Percentiles rank a stretch among this genome's conserved stretches.
Conservation (phyloP, 306 rosid species). For the Amphicarpaea edgeworthii region DNA sequence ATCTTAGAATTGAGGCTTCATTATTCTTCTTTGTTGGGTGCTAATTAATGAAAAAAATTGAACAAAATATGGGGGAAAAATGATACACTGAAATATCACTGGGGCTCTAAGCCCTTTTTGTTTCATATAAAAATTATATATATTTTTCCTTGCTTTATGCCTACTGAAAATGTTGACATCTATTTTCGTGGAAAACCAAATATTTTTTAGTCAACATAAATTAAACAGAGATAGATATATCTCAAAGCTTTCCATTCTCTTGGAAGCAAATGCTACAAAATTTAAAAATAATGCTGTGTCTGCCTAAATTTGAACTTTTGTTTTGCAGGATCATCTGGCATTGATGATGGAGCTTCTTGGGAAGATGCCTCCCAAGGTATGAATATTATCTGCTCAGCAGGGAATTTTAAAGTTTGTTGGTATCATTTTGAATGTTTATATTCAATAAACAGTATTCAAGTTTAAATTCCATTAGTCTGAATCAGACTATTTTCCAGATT, state of each 20-base stretch:
- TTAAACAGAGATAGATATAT: not conserved
- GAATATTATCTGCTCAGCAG: slow-evolving; percentile 14
- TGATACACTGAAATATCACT: not conserved
- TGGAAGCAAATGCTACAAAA: no score
- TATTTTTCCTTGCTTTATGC: no score
- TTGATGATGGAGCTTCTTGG: slow-evolving; percentile 51
- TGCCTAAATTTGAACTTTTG: slow-evolving; percentile 3
- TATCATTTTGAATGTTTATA: not conserved
- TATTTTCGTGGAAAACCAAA: slow-evolving; percentile 10
- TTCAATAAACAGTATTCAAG: slow-evolving; percentile 3
- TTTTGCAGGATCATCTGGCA: slow-evolving; percentile 47
- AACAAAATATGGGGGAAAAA: not conserved
- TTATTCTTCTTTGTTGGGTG: not conserved
- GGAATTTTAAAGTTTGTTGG: slow-evolving; percentile 4
- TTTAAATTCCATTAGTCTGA: slow-evolving; percentile 15
- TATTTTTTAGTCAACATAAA: not conserved
- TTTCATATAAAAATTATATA: not conserved
- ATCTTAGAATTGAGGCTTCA: slow-evolving; percentile 30
- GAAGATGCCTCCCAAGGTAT: slow-evolving; percentile 27
- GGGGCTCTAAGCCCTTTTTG: not conserved
- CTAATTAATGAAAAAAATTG: slow-evolving; percentile 7
- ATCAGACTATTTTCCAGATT: slow-evolving; percentile 15
- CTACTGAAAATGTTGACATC: not conserved
- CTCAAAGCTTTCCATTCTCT: not conserved
- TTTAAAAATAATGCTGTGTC: not conserved